Conservation (phyloP, 441 rosid genomes). For the Erodium trifolium region DNA sequence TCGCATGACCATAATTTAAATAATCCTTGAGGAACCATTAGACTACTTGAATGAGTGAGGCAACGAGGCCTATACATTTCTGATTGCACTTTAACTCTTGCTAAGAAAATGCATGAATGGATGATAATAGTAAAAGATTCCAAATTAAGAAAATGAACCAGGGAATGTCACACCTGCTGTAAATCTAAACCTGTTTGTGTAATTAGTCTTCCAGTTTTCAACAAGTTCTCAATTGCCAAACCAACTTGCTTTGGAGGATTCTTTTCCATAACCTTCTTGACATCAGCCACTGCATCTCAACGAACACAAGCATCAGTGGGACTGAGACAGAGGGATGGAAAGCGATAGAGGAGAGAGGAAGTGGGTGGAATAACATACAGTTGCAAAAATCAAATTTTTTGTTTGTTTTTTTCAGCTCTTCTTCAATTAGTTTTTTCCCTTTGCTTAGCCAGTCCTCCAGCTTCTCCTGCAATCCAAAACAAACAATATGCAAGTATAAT, state of each 20-base stretch:
- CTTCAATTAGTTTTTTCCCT: constrained; percentile 53
- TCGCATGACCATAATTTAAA: not conserved
- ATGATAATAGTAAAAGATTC: not conserved
- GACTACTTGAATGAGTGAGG: not conserved
- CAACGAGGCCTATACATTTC: not conserved
- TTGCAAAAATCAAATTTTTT: constrained; percentile 48
- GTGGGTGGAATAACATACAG: constrained; percentile 32
- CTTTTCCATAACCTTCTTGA: constrained; percentile 64
- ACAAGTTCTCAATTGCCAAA: constrained; percentile 53
- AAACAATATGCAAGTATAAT: constrained; percentile 10
- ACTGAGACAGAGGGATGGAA: not conserved
- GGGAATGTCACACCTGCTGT: constrained; percentile 55
- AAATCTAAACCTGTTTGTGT: constrained; percentile 82
- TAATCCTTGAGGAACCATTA: not conserved
- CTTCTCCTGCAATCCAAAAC: constrained; percentile 56
- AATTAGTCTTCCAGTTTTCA: constrained; percentile 66
- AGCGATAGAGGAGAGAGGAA: no score
- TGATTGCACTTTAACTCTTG: not conserved
- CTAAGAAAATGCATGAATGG: constrained; percentile 2
- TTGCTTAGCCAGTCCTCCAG: constrained; percentile 83
- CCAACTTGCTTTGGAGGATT: constrained; percentile 47
- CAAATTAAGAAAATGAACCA: constrained; percentile 11
- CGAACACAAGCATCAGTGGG: constrained; percentile 11
- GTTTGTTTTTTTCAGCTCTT: constrained; percentile 38
- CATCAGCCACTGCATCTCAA: constrained; percentile 45